Conservation (phyloP, 1,284 basidiomycete genomes). For the Cryptococcus sp. region DNA sequence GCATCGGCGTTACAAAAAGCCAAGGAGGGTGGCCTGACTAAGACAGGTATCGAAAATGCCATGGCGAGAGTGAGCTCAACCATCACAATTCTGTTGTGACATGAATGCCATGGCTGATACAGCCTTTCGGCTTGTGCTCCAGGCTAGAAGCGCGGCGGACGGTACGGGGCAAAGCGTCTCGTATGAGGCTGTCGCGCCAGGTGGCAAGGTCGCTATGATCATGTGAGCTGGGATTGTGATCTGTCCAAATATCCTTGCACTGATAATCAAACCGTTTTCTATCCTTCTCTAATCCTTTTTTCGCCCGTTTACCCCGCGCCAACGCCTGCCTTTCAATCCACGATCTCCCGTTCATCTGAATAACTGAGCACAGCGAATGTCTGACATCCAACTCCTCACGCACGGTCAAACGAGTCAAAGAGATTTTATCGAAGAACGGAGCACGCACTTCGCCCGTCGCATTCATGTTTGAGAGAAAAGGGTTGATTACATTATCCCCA, state of each 20-base stretch:
- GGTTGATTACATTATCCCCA: slow-evolving; percentile 61
- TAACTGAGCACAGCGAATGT: slow-evolving; percentile 62
- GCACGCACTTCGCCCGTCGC: slow-evolving; percentile 70
- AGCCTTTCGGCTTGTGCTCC: neutral
- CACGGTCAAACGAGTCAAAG: slow-evolving; percentile 66
- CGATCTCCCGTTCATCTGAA: too few species aligned
- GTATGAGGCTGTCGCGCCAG: slow-evolving; percentile 71
- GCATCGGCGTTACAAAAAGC: slow-evolving; percentile 64
- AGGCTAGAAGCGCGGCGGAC: slow-evolving; percentile 37
- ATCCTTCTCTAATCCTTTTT: neutral
- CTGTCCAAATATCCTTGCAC: too few species aligned
- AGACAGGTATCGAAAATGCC: slow-evolving; percentile 72
- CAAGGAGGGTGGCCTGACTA: slow-evolving; percentile 69
- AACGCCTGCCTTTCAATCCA: neutral
- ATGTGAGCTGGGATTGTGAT: slow-evolving; percentile 60
- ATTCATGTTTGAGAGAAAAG: slow-evolving; percentile 74
- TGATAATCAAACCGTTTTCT: neutral
- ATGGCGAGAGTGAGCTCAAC: slow-evolving; percentile 61
- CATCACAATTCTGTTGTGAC: too few species aligned
- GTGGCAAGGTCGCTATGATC: slow-evolving; percentile 68
- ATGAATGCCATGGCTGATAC: neutral
- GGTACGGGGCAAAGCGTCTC: slow-evolving; percentile 50
- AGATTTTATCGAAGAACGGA: slow-evolving; percentile 62
- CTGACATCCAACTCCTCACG: slow-evolving; percentile 71
- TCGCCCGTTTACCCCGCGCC: neutral